A percentile compares a stretch with the other conserved stretches of the same genome.
These are phyloP conservation scores for Cryoendolithus antarcticus DNA, from an alignment of 2,329 filamentous ascomycete genomes.

Conservation along the genomic window DNA sequence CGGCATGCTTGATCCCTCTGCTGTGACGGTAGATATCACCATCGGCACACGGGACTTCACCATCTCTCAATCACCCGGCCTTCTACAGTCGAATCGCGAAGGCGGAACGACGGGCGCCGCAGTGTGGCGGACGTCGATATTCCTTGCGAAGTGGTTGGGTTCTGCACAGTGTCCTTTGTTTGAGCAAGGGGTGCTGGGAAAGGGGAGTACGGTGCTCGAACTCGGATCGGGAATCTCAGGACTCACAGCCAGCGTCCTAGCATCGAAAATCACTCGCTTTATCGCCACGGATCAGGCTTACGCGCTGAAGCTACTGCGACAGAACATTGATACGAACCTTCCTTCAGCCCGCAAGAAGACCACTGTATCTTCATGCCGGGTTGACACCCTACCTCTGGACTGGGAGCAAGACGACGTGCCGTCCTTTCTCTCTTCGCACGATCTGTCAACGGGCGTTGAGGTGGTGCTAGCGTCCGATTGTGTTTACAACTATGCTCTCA, in stretches of 20 bases:
- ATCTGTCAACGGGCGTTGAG: constrained; percentile 23
- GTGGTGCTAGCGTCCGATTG: constrained; percentile 79
- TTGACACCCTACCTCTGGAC: constrained; percentile 44
- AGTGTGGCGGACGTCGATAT: constrained; percentile 81
- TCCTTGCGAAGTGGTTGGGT: constrained; percentile 69
- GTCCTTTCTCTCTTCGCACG: constrained; percentile 38
- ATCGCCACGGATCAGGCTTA: constrained; percentile 83
- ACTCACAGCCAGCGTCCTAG: constrained; percentile 59
- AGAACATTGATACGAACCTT: constrained; percentile 59
- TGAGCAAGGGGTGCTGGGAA: constrained; percentile 35
- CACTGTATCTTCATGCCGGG: background rate
- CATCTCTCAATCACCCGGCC: constrained; percentile 70
- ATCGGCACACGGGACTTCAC: constrained; percentile 59
- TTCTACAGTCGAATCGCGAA: constrained; percentile 64
- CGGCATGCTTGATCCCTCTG: constrained; percentile 66
- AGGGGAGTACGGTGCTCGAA: constrained; percentile 55
- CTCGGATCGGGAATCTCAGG: constrained; percentile 82
- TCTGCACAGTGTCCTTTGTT: constrained; percentile 52
- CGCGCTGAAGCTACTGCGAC: constrained; percentile 60
- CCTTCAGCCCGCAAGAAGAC: background rate
- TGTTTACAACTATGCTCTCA: constrained; percentile 83
- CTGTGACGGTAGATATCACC: constrained; percentile 40
- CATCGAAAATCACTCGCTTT: constrained; percentile 51
- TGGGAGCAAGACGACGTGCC: constrained; percentile 57
- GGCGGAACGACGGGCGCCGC: constrained; percentile 67